Base-by-base conservation (phyloP, 768 basidiomycete species). In the Serendipita sp. region DNA sequence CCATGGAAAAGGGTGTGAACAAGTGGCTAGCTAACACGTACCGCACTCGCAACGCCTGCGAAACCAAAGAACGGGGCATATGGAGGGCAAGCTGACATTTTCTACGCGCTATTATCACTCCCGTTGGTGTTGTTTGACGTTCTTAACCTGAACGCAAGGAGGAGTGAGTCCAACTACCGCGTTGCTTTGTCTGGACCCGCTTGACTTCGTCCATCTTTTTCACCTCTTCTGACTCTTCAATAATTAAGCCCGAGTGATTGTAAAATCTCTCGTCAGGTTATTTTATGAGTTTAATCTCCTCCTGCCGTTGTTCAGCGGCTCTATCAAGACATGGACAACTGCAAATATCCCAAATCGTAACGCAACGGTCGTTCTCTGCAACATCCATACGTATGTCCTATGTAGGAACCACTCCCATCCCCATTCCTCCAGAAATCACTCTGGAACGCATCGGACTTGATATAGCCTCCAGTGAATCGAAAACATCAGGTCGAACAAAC, bases 31-130 rank as follows among this genome's bases (percentile, higher is more conserved):
- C n/a, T 31, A 50, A 50, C 55, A 72, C 88, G 75, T 69, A 96
- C 95, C 60, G 95, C 84, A 29, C 87, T 81, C n/a, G 92, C 88
- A 34, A 98, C 95, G 62, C 95, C 95, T 60, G 88, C 94, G 73
- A 99, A 94, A 31, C 94, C 95, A 73, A 98, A 96, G 84, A 98
- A 98, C 62, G 92, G 90, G 62, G 94, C 94, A 73, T 89, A 97
- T 34, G 93, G 90, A 66, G 92, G 92, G 73, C 92, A 96, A 50
- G n/a, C n/a, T 50, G 48, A 50, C 48, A 50, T 50, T 5, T 18
- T n/a, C n/a, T 50, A 8, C 8, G 48, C n/a, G 48, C 37, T 40
- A 50, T n/a, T 50, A 50, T 50, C 48, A 31, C 29, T 31, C 48
- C n/a, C n/a, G 4, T 50, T 50, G n/a, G 16, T 50, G 18, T 18